phyloP scores from a whole-genome alignment of 1,139 yeast species.

The Pneumocystis wakefieldiae region DNA sequence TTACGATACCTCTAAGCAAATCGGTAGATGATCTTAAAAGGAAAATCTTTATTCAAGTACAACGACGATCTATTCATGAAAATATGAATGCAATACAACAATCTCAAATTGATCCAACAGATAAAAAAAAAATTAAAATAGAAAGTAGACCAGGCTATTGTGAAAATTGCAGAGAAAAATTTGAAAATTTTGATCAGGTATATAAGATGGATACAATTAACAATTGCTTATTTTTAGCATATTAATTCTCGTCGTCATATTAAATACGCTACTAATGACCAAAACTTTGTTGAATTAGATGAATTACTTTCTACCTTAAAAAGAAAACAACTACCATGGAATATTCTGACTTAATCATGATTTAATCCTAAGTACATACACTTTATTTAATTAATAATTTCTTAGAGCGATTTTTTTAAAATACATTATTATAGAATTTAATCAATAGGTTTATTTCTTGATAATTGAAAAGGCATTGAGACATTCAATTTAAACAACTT shows the following conservation, averaged over 20 bases:
- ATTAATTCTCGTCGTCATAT: slow-evolving; percentile 57
- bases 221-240: slow-evolving; percentile 28
- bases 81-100: slow-evolving; percentile 15
- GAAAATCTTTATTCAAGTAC: slow-evolving; percentile 23
- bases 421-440: not conserved
- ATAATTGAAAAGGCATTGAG: not conserved
- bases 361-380: not conserved
- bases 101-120: slow-evolving; percentile 8
- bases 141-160: slow-evolving; percentile 48
- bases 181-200: slow-evolving; percentile 53
- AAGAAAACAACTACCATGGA: not conserved
- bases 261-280: slow-evolving; percentile 58
- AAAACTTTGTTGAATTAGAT: slow-evolving; percentile 67
- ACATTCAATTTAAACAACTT: not conserved
- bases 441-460: not conserved
- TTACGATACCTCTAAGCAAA: slow-evolving; percentile 53
- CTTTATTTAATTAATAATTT: not conserved
- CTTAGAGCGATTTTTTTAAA: not conserved
- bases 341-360: not conserved
- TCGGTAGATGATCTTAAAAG: slow-evolving; percentile 47
- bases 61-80: not conserved
- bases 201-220: not conserved
- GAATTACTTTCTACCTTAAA: slow-evolving; percentile 24
- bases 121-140: slow-evolving; percentile 14
- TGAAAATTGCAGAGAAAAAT: slow-evolving; percentile 83